Evolutionary conservation across 2,329 filamentous ascomycete genomes (phyloP), one percentile per base, ranked within the genome.

Genomic region (Hymenoscyphus salicellus): DNA sequence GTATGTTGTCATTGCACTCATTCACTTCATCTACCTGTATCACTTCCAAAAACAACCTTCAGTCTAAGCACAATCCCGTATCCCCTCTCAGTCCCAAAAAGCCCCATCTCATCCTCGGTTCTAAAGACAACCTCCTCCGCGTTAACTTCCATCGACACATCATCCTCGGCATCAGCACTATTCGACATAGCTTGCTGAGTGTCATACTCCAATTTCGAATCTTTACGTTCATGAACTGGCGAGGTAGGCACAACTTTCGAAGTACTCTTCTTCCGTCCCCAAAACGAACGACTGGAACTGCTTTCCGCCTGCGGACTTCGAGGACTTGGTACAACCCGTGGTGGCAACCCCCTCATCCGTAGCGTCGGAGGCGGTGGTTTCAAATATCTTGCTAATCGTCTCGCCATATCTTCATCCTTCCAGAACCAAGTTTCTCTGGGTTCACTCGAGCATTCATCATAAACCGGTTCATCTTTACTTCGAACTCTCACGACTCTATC

Each of bases 21-120:
- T 49, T 23, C 20, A 49, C n/a, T 49, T 20, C 43, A 23, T 23
- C n/a, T 23, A 23, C 20, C 10, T 49, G n/a, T 49, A 20, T 49
- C 43, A 8, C 20, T 49, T 11, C 43, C 43, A 49, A 49, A 49
- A 49, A 49, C 43, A 33, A 72, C 60, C 26, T 43, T 63, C 43
- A 74, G 61, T 43, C 63, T 64, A 23, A 75, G 33, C 7, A 75
- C 68, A 61, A 75, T 71, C 17, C 64, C 69, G 64, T 66, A 75
- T 0, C 72, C 73, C 8, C 63, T 71, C 46, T 73, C 65, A 0
- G 69, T 72, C 5, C 69, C 71, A 56, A 69, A 72, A 32, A 96
- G 86, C 5, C 88, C 91, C 52, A 91, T 79, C 0, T 89, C 90
- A 72, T 86, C 88, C 66, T 96, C 77, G 74, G 88, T 91, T 64